Evolutionary conservation across 306 rosid genomes (phyloP).

Genomic region (Ammopiptanthus mongolicus): DNA sequence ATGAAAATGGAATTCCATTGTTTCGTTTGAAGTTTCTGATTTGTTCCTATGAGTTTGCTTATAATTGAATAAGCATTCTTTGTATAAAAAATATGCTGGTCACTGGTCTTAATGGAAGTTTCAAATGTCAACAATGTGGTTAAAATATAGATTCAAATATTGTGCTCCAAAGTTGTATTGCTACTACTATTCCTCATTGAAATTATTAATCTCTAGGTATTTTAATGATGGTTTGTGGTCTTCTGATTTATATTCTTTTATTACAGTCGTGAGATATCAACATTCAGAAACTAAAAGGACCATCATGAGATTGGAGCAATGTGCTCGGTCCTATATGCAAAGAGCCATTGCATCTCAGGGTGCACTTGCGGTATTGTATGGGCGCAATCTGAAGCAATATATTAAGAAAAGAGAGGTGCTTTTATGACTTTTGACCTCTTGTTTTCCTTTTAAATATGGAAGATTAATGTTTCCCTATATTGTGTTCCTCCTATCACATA

Average conservation of each 20-base stretch:
- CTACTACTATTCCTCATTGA: background rate
- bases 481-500: slow-evolving; percentile 13
- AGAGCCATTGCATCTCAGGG: slow-evolving; percentile 62
- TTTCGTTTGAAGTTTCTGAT: slow-evolving; percentile 1
- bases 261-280: slow-evolving; percentile 51
- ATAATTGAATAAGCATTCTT: background rate
- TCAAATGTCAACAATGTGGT: background rate
- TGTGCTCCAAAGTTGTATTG: background rate
- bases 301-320: slow-evolving; percentile 78
- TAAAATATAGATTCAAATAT: background rate
- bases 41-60: slow-evolving; percentile 14
- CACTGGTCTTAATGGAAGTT: background rate
- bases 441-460: background rate
- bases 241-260: slow-evolving; percentile 19
- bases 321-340: slow-evolving; percentile 45
- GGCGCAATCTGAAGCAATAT: slow-evolving; percentile 54
- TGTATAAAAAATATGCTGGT: background rate
- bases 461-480: slow-evolving; percentile 3
- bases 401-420: slow-evolving; percentile 65
- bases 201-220: background rate
- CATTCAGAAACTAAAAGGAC: slow-evolving; percentile 52
- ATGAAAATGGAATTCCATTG: slow-evolving; percentile 5
- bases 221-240: slow-evolving; percentile 2
- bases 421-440: background rate
- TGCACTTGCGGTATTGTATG: slow-evolving; percentile 69